Evolutionary conservation across 1,284 basidiomycete genomes (phyloP), one percentile per base, ranked within the genome.

Genomic region (Irpex sp.): DNA sequence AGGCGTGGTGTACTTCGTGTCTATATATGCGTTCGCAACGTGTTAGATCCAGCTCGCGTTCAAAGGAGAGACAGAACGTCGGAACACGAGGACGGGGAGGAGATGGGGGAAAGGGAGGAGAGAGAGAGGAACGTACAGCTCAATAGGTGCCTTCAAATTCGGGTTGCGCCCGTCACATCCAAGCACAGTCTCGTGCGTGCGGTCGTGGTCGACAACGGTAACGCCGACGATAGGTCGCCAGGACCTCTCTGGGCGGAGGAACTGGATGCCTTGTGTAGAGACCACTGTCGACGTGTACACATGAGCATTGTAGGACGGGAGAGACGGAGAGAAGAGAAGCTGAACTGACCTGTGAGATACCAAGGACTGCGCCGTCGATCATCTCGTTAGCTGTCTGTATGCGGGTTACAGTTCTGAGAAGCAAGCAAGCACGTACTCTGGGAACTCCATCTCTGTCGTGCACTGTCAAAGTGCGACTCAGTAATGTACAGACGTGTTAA

Each of bases 131-230:
- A 77, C 82, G 61, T 67, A 87, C 87, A 88, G 74, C 19, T 72
- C 64, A 61, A 85, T 79, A 0, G 71, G 72, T 1, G 79, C 74
- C 65, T 83, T 86, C 56, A 83, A 72, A 67, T 89, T 88, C 0
- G 85, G 80, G 63, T 86, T 87, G 67, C 88, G 87, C 0, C 88
- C 87, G 59, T 90, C 86, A 21, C 75, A 76, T 0, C 87, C 88
- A 2, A 90, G 80, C 14, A 76, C 70, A 14, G 82, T 75, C 65
- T 89, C 87, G 63, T 83, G 78, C 2, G 63, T 63, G 18, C 79
- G 76, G 21, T 80, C 75, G 3, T 75, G 74, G 60, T 82, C 81
- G n/a, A 83, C 74, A 21, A 83, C 77, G 18, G 66, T 64, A 10
- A 89, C 68, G 0, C 79, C 77, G 49, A 90, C 74, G 53, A 88